Evolutionary conservation across 139 green algal genomes (phyloP), one percentile per base, ranked within the genome.

Genomic region (Chlorella sp.): DNA sequence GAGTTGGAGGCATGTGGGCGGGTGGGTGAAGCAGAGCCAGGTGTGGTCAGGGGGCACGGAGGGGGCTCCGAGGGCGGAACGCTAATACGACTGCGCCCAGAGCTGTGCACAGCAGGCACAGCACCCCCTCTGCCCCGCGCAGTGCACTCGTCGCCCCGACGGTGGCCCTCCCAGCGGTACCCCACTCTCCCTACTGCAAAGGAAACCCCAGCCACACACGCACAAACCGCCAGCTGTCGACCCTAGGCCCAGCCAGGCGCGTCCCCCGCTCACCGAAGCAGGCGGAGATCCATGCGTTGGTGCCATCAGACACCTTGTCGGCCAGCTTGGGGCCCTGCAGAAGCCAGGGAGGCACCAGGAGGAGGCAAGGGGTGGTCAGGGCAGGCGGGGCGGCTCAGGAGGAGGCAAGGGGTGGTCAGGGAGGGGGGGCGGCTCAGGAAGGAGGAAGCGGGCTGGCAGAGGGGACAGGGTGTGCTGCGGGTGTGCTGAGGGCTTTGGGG

Each of bases 251-350:
- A n/a, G n/a, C n/a, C n/a, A n/a, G n/a, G n/a, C n/a, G 24, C 9
- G 48, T 57, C 9, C 7, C 48, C 12, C 21, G 15, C 83, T 87
- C 83, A 87, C 83, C 84, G 26, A 88, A 88, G 84, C 84, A 86
- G 36, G 86, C 83, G 48, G 88, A 90, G 68, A 94, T 89, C 91
- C 91, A 94, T 37, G 84, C 83, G 37, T 88, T 91, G 21, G 61
- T 83, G 88, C 36, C 28, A 24, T 86, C 28, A 36, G 64, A 60
- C 3, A 69, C 91, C 37, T 91, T 89, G 88, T 68, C 32, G 0
- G 66, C 40, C 39, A 88, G 84, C 84, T 88, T 88, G 68, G 84
- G 84, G 39, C 84, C 84, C 84, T 85, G 53, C 79, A 81, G 5
- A 26, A 3, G 75, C 36, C 32, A 34, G 39, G 34, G 32, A 78